Evolutionary conservation across 148 eudicot genomes (phyloP).

Genomic region (Euryodendron excelsum): DNA sequence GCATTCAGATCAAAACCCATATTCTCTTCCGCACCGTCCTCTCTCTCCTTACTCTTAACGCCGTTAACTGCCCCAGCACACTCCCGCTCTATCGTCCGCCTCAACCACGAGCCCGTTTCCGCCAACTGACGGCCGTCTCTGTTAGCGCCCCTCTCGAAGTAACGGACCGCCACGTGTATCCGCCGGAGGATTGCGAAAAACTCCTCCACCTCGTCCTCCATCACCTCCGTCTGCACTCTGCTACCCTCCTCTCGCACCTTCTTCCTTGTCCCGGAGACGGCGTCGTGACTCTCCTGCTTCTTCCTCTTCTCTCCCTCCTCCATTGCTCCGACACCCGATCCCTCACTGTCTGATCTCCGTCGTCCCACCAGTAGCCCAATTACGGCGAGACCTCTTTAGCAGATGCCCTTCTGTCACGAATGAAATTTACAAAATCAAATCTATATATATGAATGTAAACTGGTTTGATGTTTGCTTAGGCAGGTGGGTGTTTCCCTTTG

Average conservation of each 20-base stretch:
- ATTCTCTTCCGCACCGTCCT: background rate
- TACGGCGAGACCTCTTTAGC: too few species aligned
- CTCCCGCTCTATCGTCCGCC: background rate
- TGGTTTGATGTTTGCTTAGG: too few species aligned
- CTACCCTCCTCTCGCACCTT: background rate
- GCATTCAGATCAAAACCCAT: background rate
- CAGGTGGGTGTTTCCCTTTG: too few species aligned
- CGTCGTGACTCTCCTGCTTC: background rate
- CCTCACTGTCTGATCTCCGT: too few species aligned
- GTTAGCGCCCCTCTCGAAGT: background rate
- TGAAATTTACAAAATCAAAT: too few species aligned
- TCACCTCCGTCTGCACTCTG: background rate
- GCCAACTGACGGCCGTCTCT: background rate
- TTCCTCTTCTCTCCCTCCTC: background rate
- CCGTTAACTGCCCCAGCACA: background rate
- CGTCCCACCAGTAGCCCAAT: too few species aligned
- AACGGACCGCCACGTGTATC: background rate
- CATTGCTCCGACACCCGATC: background rate
- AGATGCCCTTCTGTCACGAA: too few species aligned
- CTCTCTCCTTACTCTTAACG: background rate
- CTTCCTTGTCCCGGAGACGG: background rate
- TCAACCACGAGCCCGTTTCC: background rate
- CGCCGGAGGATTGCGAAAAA: constrained; percentile 3
- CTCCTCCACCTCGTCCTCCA: background rate
- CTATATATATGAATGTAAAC: too few species aligned